Evolutionary conservation across 441 rosid genomes (phyloP).

Genomic region (Biscutella laevigata): DNA sequence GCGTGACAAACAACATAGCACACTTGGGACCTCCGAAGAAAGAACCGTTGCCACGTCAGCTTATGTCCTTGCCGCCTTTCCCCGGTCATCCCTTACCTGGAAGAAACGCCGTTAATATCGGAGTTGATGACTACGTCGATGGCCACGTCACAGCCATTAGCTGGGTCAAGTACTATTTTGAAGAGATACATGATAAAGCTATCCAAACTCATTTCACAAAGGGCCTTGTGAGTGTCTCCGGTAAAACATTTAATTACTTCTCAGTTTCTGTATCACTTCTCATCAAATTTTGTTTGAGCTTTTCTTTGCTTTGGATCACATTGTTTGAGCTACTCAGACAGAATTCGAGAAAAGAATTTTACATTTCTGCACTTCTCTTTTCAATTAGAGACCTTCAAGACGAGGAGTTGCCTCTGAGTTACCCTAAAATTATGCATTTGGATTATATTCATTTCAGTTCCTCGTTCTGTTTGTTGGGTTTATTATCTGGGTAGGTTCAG

Average conservation of each 20-base stretch:
- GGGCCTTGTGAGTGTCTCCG: conserved; percentile 57
- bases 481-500: conserved; percentile 37
- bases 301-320: too few relatives aligned
- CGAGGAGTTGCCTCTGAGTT: not conserved
- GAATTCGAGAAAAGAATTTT: too few relatives aligned
- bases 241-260: conserved; percentile 1
- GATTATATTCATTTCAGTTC: not conserved
- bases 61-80: conserved; percentile 70
- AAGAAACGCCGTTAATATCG: conserved; percentile 22
- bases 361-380: too few relatives aligned
- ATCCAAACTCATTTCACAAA: conserved; percentile 74
- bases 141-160: conserved; percentile 61
- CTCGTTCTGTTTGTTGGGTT: not conserved
- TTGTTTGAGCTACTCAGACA: too few relatives aligned
- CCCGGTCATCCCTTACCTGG: conserved; percentile 57
- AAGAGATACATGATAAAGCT: conserved; percentile 42
- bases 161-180: conserved; percentile 75
- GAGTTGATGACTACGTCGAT: not conserved
- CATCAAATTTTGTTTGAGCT: not conserved
- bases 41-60: conserved; percentile 72
- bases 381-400: not conserved
- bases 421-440: too few relatives aligned
- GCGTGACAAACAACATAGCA: conserved; percentile 55
- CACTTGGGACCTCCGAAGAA: conserved; percentile 46
- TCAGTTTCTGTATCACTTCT: too few relatives aligned